Base-by-base conservation (phyloP, 768 basidiomycete genomes). In the Auriscalpium orientale region DNA sequence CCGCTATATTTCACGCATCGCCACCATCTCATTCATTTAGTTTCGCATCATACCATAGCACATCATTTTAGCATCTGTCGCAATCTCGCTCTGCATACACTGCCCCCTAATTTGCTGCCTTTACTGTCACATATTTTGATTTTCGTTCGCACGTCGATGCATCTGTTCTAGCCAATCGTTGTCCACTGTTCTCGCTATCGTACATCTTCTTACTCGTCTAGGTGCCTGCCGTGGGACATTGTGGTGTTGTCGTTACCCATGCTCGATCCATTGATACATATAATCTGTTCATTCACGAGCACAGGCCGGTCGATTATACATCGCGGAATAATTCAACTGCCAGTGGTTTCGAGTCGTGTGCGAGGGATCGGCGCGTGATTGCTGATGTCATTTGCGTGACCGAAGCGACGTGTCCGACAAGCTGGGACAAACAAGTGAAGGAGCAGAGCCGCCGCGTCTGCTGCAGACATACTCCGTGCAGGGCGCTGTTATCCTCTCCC, bases 381-480 rank as follows among this genome's bases (percentile, higher is more conserved):
- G 40, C 40, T 43, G 40, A 43, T 18, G 18, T 43, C 40, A 43
- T 43, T 43, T 43, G 40, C 18, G 40, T 28, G 28, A 28, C 40
- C 40, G 15, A 13, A 18, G 18, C 40, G 40, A 43, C 40, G 40
- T 43, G 40, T 45, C 45, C 51, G 20, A 59, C 58, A 60, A 60
- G 57, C 58, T 15, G 44, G 49, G 47, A 43, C 53, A 60, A 60
- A 60, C 49, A 60, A 59, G 34, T 50, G 21, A 33, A n/a, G 36
- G 36, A 43, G 53, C 37, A 16, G 13, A 20, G 22, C 22, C 38
- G 11, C n/a, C 38, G 11, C n/a, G 38, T 15, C 21, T 20, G 46
- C 11, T 36, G 35, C 28, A 28, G 28, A 59, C 58, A 28, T 28
- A 28, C 28, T 28, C 4, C 28, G 28, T 28, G 28, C 28, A 5